Evolutionary conservation across 2,329 filamentous ascomycete genomes (phyloP), one percentile per base, ranked within the genome.

Genomic region (Xylariaceae sp.): DNA sequence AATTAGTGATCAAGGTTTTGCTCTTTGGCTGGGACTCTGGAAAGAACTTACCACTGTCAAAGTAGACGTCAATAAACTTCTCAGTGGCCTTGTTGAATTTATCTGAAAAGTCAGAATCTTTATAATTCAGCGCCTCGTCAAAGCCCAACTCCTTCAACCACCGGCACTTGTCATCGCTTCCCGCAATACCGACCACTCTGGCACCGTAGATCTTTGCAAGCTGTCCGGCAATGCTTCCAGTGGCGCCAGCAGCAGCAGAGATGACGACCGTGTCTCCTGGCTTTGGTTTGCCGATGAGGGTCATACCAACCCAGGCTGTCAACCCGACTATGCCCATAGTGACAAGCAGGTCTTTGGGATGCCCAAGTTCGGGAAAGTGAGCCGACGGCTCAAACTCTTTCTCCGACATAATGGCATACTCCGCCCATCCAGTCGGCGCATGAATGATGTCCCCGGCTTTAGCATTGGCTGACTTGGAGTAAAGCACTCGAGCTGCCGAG

Each of bases 51-150:
- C 32, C 73, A 52, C 77, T 77, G 58, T 78, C 75, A 48, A 73
- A 76, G 57, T 74, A 78, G 7, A 78, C 66, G 12, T 80, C 74
- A 1, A 77, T 76, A 56, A 71, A 75, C n/a, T 70, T 69, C 2
- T 71, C 68, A 1, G 76, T 78, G 4, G 69, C 75, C 10, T 68
- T 67, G 50, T 64, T 63, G 2, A 81, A 66, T 19, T 79, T 70
- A 46, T 73, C 58, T 38, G 67, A 66, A 56, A 80, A 81, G 2
- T 65, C 65, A 1, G 68, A 49, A 6, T 66, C 65, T 58, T 78
- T 78, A 64, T 82, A 82, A 66, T 82, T 78, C 49, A 82, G 55
- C 57, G 76, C 79, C 6, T 72, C 62, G 58, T 82, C 76, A 6
- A 75, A 76, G 6, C 77, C 77, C 1, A 81, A 66, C 50, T 75